Evolutionary conservation across 495 filamentous ascomycete species (phyloP), one percentile per base, ranked within the genome.

Genomic region (Xylaria grammica): DNA sequence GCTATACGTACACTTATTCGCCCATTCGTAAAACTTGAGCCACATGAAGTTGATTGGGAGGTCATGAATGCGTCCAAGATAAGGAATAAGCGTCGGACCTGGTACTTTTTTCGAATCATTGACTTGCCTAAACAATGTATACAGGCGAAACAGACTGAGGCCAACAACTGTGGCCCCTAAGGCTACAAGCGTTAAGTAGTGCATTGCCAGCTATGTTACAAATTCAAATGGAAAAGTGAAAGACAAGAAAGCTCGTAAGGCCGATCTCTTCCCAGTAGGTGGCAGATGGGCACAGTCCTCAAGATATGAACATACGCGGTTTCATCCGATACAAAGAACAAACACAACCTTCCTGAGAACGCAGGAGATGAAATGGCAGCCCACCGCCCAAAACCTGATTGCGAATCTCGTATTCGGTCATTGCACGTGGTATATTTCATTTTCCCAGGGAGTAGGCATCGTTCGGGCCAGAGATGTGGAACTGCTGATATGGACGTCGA

Each of bases 1-100:
- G n/a, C 19, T 11, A 38, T 38, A 58, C 62, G 11, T 64, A 64
- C 62, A 78, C 54, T 74, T 71, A 50, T 82, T 75, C 2, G 75
- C 76, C 82, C 82, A 84, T 60, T 85, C 79, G 62, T 83, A 77
- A 60, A 84, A 79, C 70, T 84, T 83, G 44, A 79, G 54, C 81
- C 81, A 84, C 73, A 77, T 82, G 63, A 67, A 76, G 17, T 79
- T 59, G 55, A 79, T 79, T 4, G 81, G 79, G 1, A 84, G 67
- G 52, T 84, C 82, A 44, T 81, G 78, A 51, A 84, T 68, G 0
- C 81, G 73, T 7, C 81, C 81, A 34, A 84, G 48, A 45, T 76
- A 77, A 0, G 80, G 81, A 20, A 75, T 29, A 20, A 74, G 68
- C 10, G 70, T 78, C 26, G 78, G 78, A 0, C 78, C 78, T 0